These are phyloP conservation scores for Circinella umbellata DNA, from an alignment of 371 early-diverging fungal genomes.

Conservation along the genomic window DNA sequence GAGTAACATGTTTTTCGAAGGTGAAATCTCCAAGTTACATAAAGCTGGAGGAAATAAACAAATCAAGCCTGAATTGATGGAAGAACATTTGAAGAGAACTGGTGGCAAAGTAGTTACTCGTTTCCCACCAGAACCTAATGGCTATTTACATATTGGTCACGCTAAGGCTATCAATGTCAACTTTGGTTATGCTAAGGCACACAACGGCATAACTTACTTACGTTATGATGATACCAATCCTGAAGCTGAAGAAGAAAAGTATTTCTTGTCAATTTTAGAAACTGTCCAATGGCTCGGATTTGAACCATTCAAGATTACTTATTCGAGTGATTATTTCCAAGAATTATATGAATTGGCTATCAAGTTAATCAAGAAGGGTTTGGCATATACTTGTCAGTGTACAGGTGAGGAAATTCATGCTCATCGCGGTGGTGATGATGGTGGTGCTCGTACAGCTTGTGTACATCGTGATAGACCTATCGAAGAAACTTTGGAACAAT, in stretches of 20 bases:
- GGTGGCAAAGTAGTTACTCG: constrained; percentile 97
- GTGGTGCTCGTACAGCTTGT: constrained; percentile 90
- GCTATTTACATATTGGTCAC: constrained; percentile 99
- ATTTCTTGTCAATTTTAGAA: constrained; percentile 96
- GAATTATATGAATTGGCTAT: constrained; percentile 91
- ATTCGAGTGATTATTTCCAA: constrained; percentile 98
- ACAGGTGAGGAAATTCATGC: constrained; percentile 93
- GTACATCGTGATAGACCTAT: constrained; percentile 94
- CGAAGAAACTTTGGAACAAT: constrained; percentile 91
- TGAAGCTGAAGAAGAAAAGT: constrained; percentile 96
- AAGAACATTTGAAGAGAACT: constrained; percentile 93
- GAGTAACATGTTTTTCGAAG: constrained; percentile 81
- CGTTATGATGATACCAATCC: constrained; percentile 99
- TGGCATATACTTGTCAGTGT: constrained; percentile 98
- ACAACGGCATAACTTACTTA: constrained; percentile 93
- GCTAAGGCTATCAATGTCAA: constrained; percentile 99
- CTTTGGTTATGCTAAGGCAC: constrained; percentile 97
- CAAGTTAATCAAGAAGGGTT: constrained; percentile 88
- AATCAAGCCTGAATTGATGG: constrained; percentile 90
- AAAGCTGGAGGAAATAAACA: constrained; percentile 98
- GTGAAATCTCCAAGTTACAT: constrained; percentile 93
- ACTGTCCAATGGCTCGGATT: constrained; percentile 98
- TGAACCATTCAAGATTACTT: constrained; percentile 92
- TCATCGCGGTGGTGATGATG: constrained; percentile 89
- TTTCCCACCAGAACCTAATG: constrained; percentile 99